A percentile compares a stretch with the other conserved stretches of the same genome.
Conservation (phyloP, 345 rosid species). For the Eucalyptus albens region DNA sequence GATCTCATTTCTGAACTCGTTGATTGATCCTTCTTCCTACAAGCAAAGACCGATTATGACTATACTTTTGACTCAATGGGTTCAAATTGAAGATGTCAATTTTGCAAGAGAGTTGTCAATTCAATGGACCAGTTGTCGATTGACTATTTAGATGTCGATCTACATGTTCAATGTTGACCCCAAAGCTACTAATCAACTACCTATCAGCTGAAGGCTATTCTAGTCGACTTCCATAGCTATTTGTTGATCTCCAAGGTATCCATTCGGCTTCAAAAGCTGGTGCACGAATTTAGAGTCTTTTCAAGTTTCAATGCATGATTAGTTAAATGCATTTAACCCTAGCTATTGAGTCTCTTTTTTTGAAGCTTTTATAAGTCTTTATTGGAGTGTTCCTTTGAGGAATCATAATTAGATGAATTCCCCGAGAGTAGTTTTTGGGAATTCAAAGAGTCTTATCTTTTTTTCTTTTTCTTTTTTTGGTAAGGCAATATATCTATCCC, state of each 20-base stretch:
- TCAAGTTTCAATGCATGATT: background rate
- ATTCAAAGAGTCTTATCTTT: too few relatives aligned
- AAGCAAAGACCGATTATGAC: background rate
- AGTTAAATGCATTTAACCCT: too few relatives aligned
- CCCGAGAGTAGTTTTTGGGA: background rate
- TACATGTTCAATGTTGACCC: too few relatives aligned
- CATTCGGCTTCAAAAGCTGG: background rate
- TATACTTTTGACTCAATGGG: background rate
- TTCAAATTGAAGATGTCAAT: background rate
- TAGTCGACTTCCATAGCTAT: background rate
- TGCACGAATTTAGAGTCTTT: background rate
- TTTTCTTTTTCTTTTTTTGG: too few relatives aligned
- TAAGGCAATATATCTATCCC: rapidly evolving
- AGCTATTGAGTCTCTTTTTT: background rate
- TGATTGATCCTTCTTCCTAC: background rate
- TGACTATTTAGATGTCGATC: too few relatives aligned
- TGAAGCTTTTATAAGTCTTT: background rate
- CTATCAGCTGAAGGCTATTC: background rate
- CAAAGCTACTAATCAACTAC: background rate
- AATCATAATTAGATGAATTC: background rate
- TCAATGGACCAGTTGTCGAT: background rate
- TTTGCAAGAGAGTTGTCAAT: background rate
- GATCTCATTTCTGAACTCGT: background rate
- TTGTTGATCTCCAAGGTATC: background rate
- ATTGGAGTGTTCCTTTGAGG: too few relatives aligned